phyloP scores from a whole-genome alignment of 768 basidiomycete genomes.

The Podaxis sp. region DNA sequence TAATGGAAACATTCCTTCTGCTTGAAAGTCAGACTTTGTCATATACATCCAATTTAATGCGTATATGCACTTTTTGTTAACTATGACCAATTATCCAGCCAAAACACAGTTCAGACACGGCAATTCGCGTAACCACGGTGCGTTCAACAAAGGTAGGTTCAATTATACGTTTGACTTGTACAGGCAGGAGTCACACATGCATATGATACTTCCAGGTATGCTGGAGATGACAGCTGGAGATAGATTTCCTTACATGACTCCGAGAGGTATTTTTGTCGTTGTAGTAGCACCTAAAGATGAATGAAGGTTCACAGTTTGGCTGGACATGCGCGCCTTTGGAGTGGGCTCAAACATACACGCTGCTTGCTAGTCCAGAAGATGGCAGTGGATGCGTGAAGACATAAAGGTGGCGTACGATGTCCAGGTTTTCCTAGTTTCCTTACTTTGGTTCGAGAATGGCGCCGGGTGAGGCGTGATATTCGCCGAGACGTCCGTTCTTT shows the following conservation, averaged over 20 bases:
- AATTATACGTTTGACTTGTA: constrained; percentile 39
- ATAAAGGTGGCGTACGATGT: constrained; percentile 39
- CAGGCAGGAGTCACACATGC: constrained; percentile 35
- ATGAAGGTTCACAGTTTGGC: constrained; percentile 31
- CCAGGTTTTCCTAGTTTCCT: constrained; percentile 11
- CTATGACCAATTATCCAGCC: constrained; percentile 21
- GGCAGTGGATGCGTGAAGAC: constrained; percentile 36
- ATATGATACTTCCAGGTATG: constrained; percentile 34
- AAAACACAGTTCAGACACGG: constrained; percentile 40
- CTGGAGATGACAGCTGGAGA: constrained; percentile 39
- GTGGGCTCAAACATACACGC: constrained; percentile 37
- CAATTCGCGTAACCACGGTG: constrained; percentile 34
- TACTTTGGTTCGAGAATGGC: not conserved
- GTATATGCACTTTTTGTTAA: not conserved
- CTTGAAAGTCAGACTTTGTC: not conserved
- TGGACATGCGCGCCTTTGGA: constrained; percentile 38
- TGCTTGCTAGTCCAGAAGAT: constrained; percentile 32
- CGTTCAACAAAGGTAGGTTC: constrained; percentile 38
- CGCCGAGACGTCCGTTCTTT: constrained; percentile 32
- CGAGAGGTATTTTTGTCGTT: constrained; percentile 14
- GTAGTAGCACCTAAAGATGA: not conserved
- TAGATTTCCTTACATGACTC: constrained; percentile 33
- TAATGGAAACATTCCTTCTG: not conserved
- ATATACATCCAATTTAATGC: not conserved
- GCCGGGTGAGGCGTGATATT: not conserved